Evolutionary conservation across 2,329 filamentous ascomycete species (phyloP).

Genomic region (Biscogniauxia marginata): DNA sequence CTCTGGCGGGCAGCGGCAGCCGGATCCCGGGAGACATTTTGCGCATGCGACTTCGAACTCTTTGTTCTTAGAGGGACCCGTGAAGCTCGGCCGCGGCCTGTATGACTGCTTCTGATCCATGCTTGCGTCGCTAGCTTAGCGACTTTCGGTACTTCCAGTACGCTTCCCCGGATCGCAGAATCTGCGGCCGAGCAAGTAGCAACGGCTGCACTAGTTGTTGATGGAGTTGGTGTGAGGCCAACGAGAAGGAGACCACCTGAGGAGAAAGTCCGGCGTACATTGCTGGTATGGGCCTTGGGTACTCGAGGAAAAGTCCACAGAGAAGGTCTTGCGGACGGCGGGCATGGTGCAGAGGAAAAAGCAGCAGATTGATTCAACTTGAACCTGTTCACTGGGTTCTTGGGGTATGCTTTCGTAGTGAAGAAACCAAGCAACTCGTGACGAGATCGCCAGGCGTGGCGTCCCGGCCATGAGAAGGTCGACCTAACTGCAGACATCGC

Average conservation of each 20-base stretch:
- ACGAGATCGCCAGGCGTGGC: constrained; percentile 30
- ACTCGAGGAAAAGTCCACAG: constrained; percentile 26
- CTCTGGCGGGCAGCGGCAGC: constrained; percentile 9
- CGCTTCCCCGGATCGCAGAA: constrained; percentile 29
- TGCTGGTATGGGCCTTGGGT: constrained; percentile 35
- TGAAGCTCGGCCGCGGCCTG: constrained; percentile 22
- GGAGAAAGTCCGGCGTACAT: constrained; percentile 51
- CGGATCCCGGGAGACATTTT: constrained; percentile 11
- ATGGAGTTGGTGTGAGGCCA: constrained; percentile 41
- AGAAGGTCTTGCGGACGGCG: constrained; percentile 26
- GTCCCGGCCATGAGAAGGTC: constrained; percentile 30
- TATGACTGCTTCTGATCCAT: constrained; percentile 37
- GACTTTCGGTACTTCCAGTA: constrained; percentile 32
- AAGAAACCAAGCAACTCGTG: constrained; percentile 29
- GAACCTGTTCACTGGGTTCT: constrained; percentile 19
- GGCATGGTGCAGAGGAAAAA: constrained; percentile 16
- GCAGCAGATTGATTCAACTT: constrained; percentile 20
- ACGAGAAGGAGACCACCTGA: constrained; percentile 55
- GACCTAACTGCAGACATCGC: constrained; percentile 35
- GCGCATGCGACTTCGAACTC: constrained; percentile 31
- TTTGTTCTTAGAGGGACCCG: constrained; percentile 30
- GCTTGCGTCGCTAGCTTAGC: constrained; percentile 37
- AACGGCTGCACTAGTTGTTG: constrained; percentile 38
- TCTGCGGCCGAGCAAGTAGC: constrained; percentile 41
- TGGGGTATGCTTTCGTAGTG: constrained; percentile 24